phyloP scores from a whole-genome alignment of 75 land plant genomes.

The Pinus albicaulis region DNA sequence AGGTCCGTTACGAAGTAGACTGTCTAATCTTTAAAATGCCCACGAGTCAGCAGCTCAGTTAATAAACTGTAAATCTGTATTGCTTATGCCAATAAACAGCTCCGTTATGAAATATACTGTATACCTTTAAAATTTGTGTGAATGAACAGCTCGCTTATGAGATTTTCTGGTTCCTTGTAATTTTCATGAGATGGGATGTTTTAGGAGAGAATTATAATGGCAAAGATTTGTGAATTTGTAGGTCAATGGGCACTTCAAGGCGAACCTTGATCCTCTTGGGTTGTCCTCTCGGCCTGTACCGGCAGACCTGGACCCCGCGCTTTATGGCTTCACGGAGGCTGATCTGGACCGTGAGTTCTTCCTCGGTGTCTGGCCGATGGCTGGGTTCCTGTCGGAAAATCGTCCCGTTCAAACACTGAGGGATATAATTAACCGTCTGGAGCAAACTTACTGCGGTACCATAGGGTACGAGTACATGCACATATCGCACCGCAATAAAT shows the following conservation, averaged over 20 bases:
- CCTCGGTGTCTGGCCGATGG: constrained; percentile 84
- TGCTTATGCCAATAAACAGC: too few relatives aligned
- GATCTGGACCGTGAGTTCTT: constrained; percentile 95
- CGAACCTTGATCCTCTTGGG: constrained; percentile 82
- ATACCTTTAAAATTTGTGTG: too few relatives aligned
- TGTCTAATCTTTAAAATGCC: too few relatives aligned
- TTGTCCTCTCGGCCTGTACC: constrained; percentile 68
- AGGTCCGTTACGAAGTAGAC: too few relatives aligned
- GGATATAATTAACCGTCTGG: constrained; percentile 66
- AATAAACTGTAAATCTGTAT: too few relatives aligned
- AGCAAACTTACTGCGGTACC: constrained; percentile 94
- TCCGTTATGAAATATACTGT: too few relatives aligned
- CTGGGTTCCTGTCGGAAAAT: constrained; percentile 86
- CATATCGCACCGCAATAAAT: constrained; percentile 78
- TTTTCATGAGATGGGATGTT: too few relatives aligned
- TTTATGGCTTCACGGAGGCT: constrained; percentile 87
- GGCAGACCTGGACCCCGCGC: constrained; percentile 64
- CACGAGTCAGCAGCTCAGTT: too few relatives aligned
- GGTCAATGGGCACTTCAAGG: constrained; percentile 91
- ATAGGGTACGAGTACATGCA: constrained; percentile 99
- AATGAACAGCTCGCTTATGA: too few relatives aligned
- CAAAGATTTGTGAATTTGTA: too few relatives aligned
- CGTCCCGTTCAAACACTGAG: constrained; percentile 90
- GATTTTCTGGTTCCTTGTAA: too few relatives aligned
- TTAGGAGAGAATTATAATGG: too few relatives aligned